phyloP scores from a whole-genome alignment of 2,329 filamentous ascomycete species.

The Sphaerulina vaccinii region DNA sequence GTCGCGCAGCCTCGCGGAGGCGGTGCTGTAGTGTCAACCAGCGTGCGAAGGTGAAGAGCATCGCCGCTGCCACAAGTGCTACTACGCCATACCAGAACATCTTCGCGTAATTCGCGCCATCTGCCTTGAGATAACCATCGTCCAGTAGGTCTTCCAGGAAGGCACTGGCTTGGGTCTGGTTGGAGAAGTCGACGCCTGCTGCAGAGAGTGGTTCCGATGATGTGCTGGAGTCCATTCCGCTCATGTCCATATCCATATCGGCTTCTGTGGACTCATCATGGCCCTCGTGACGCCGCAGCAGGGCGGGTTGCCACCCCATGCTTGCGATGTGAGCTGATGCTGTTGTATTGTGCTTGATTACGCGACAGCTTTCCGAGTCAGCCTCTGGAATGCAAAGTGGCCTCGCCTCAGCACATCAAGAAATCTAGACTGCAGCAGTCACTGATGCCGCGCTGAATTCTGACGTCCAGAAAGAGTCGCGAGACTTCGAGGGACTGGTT shows the following conservation, averaged over 20 bases:
- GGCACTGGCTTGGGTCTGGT: conserved; percentile 37
- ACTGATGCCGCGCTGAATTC: no score
- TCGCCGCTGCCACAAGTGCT: conserved; percentile 36
- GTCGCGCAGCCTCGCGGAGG: conserved; percentile 38
- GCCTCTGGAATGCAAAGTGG: no score
- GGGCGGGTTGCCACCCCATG: background rate
- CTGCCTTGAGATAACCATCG: conserved; percentile 38
- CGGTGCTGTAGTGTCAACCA: conserved; percentile 35
- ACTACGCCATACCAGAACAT: conserved; percentile 44
- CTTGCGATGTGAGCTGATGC: no score
- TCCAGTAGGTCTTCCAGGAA: conserved; percentile 41
- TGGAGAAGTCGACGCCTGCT: conserved; percentile 41
- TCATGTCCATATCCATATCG: conserved; percentile 22
- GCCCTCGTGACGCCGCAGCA: conserved; percentile 11
- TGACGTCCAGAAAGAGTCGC: no score
- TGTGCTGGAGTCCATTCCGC: conserved; percentile 16
- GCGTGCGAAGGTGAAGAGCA: conserved; percentile 35
- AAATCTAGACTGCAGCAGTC: no score
- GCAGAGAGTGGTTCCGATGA: conserved; percentile 32
- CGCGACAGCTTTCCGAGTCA: no score
- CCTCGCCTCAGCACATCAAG: no score
- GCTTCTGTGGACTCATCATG: conserved; percentile 5
- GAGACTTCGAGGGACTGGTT: no score
- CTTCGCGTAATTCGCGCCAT: conserved; percentile 39
- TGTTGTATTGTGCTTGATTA: no score